Conservation (phyloP, 345 rosid species). For the Murraya paniculata region DNA sequence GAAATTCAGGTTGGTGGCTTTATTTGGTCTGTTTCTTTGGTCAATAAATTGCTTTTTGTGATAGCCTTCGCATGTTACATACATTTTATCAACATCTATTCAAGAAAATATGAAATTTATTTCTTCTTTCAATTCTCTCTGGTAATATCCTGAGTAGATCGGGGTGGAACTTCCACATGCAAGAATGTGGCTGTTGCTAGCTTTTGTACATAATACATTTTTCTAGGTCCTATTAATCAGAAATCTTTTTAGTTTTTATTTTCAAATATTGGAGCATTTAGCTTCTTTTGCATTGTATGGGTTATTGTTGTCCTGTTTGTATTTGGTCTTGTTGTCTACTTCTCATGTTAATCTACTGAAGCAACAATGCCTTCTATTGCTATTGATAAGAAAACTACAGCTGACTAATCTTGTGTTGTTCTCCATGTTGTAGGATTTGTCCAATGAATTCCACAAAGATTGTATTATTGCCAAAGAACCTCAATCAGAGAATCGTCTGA, state of each 20-base stretch:
- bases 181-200: background rate
- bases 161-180: background rate
- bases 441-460: conserved; percentile 38
- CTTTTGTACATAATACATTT: background rate
- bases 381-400: background rate
- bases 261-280: background rate
- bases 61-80: background rate
- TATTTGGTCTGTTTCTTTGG: conserved; percentile 11
- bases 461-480: conserved; percentile 26
- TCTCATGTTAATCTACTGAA: background rate
- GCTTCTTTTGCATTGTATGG: background rate
- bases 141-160: background rate
- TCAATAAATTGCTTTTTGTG: background rate
- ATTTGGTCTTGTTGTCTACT: background rate
- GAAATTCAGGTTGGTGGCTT: conserved; percentile 67
- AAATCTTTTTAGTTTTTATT: background rate
- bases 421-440: conserved; percentile 52
- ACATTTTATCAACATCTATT: background rate
- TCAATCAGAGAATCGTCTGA: conserved; percentile 26
- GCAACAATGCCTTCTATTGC: background rate
- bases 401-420: conserved; percentile 15
- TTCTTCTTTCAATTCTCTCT: background rate
- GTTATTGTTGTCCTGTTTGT: background rate
- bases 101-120: background rate
- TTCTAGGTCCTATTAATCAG: background rate